Base-by-base conservation (phyloP, 306 rosid species). In the Vigna unguiculata region DNA sequence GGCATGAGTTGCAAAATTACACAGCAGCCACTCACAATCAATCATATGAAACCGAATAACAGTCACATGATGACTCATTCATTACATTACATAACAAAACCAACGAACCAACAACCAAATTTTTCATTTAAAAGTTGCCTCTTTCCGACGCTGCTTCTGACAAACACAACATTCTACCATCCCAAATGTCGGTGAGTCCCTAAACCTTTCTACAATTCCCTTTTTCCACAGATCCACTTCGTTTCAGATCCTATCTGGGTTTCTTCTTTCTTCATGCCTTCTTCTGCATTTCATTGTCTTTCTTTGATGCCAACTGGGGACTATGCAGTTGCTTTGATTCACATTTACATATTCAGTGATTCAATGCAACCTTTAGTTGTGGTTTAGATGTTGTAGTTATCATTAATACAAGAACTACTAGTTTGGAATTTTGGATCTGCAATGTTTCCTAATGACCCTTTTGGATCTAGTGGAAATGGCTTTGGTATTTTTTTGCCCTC, bases 151-250 rank as follows among this genome's bases (percentile, higher is more conserved):
- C 36, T 25, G 14, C 38, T 55, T 46, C 9, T n/a, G 32, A 47
- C 77, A 47, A 59, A 57, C 15, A 59, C 6, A 15, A 46, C 82
- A 36, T 78, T 38, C 65, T 49, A 36, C 30, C 82, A n/a, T 60
- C 47, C 45, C 13, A 77, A 65, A 84, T 84, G 87, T 80, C 82
- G 87, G 87, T 80, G 75, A 76, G 85, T 77, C 71, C 80, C 19
- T 15, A 6, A 58, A 52, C 9, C 25, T 63, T 64, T 24, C 38
- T 2, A 40, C 45, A 32, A 45, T 41, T 9, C 54, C 61, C 65
- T 71, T 71, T 28, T 77, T 63, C 34, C 46, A 69, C 75, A 59
- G 60, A 81, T 75, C 84, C 25, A 7, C 20, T 24, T 24, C 63
- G 16, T 28, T 74, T 68, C 72, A 60, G 80, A 78, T 78, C 45